Evolutionary conservation across 306 rosid species (phyloP).

Genomic region (Prunus kanzakura): DNA sequence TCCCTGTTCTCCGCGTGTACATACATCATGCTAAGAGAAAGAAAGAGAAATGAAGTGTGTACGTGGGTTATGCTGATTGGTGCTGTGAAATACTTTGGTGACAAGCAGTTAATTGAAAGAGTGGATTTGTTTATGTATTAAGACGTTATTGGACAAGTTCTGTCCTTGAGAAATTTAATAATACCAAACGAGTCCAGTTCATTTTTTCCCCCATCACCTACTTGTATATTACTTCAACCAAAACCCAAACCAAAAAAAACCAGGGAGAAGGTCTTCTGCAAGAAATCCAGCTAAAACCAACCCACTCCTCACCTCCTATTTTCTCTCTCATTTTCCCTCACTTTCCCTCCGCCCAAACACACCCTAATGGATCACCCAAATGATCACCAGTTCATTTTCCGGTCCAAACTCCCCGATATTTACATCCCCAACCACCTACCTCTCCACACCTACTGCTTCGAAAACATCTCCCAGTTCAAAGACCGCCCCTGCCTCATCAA

Average conservation of each 20-base stretch:
- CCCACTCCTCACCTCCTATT: conserved; percentile 21
- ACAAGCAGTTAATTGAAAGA: neutral
- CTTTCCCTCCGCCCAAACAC: conserved; percentile 21
- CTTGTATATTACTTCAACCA: conserved; percentile 33
- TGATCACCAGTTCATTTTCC: conserved; percentile 50
- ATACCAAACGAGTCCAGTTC: conserved; percentile 10
- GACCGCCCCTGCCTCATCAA: conserved; percentile 71
- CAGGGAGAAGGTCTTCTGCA: conserved; percentile 16
- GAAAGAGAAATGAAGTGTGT: neutral
- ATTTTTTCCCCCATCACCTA: conserved; percentile 6
- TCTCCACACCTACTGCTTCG: conserved; percentile 65
- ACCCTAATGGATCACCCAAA: conserved; percentile 17
- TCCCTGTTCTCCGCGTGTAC: neutral
- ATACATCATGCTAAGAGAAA: rapidly evolving
- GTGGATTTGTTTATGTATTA: too few species aligned
- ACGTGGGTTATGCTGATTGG: neutral
- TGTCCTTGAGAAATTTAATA: neutral
- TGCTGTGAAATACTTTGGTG: neutral
- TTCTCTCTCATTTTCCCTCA: neutral
- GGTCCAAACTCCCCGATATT: conserved; percentile 74
- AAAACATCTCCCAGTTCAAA: conserved; percentile 46
- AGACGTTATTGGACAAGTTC: neutral
- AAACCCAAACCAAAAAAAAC: conserved; percentile 27
- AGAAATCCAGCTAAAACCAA: neutral
- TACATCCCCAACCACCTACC: conserved; percentile 77